These are phyloP conservation scores for Yarrowia deformans DNA, from an alignment of 805 yeast species.

Conservation along the genomic window DNA sequence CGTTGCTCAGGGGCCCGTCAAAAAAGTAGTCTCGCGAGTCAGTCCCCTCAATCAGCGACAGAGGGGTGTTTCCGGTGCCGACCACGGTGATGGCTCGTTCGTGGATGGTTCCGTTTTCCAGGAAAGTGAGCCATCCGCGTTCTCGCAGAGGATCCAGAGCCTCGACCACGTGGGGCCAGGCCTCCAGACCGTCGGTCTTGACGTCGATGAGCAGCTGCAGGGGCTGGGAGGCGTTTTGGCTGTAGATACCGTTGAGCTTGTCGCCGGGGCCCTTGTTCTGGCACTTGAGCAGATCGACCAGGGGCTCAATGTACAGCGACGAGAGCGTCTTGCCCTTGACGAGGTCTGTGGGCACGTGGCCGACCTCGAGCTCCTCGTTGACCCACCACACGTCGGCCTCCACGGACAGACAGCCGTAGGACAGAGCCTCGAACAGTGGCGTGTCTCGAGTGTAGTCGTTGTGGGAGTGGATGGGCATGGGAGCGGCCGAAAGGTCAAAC, in stretches of 20 bases:
- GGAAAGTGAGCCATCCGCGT: constrained; percentile 58
- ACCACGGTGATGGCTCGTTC: constrained; percentile 68
- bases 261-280: constrained; percentile 20
- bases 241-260: constrained; percentile 34
- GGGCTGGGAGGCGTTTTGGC: constrained; percentile 46
- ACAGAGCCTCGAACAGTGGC: constrained; percentile 66
- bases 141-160: constrained; percentile 59
- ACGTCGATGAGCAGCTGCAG: constrained; percentile 69
- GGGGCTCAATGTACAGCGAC: constrained; percentile 36
- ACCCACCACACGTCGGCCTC: constrained; percentile 72
- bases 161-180: constrained; percentile 57
- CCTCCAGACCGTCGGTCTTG: constrained; percentile 56
- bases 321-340: constrained; percentile 18
- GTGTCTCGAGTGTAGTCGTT: constrained; percentile 70
- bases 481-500: constrained; percentile 20
- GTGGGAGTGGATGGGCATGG: constrained; percentile 64
- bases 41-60: constrained; percentile 49
- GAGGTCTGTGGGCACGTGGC: constrained; percentile 40
- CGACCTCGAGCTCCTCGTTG: constrained; percentile 38
- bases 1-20: constrained; percentile 59
- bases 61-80: constrained; percentile 71
- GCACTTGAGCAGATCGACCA: constrained; percentile 38
- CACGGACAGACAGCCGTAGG: constrained; percentile 61
- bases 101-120: constrained; percentile 51
- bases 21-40: constrained; percentile 54